Evolutionary conservation across 2,329 filamentous ascomycete species (phyloP).

Genomic region (Fusarium verticillioides): DNA sequence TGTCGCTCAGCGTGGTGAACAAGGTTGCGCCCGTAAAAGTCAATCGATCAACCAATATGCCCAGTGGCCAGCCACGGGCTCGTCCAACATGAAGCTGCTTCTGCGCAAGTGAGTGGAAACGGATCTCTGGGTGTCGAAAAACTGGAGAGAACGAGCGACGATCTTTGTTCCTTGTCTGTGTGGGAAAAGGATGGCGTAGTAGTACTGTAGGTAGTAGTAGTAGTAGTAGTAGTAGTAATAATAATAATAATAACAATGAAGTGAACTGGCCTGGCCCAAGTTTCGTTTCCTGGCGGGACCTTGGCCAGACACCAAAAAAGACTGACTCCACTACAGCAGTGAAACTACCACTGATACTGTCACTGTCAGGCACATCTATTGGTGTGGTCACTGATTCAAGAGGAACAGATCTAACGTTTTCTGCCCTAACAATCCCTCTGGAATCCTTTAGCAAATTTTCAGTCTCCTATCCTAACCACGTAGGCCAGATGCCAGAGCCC

Average conservation of each 20-base stretch:
- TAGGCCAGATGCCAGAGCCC: background rate
- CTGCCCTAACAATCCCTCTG: background rate
- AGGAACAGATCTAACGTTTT: slow-evolving; percentile 9
- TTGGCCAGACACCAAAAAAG: slow-evolving; percentile 22
- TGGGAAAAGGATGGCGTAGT: slow-evolving; percentile 16
- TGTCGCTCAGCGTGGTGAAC: slow-evolving; percentile 1
- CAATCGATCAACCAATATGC: slow-evolving; percentile 9
- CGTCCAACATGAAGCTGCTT: slow-evolving; percentile 30
- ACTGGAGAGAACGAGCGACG: slow-evolving; percentile 36
- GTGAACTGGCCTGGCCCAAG: slow-evolving; percentile 32
- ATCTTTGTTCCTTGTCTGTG: slow-evolving; percentile 33
- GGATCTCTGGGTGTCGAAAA: slow-evolving; percentile 16
- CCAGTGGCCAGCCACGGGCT: slow-evolving; percentile 42
- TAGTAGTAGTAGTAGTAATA: no score
- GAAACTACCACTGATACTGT: slow-evolving; percentile 19
- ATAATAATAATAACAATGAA: slow-evolving; percentile 6
- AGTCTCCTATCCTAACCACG: background rate
- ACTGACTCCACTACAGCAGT: slow-evolving; percentile 26
- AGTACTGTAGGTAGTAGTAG: background rate
- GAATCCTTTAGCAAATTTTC: background rate
- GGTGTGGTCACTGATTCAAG: slow-evolving; percentile 17
- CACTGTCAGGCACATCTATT: slow-evolving; percentile 5
- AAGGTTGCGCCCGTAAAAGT: slow-evolving; percentile 18
- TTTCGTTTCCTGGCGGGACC: slow-evolving; percentile 39
- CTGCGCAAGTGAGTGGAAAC: slow-evolving; percentile 7